phyloP scores from a whole-genome alignment of 495 filamentous ascomycete species.

The Lindgomyces ingoldianus region DNA sequence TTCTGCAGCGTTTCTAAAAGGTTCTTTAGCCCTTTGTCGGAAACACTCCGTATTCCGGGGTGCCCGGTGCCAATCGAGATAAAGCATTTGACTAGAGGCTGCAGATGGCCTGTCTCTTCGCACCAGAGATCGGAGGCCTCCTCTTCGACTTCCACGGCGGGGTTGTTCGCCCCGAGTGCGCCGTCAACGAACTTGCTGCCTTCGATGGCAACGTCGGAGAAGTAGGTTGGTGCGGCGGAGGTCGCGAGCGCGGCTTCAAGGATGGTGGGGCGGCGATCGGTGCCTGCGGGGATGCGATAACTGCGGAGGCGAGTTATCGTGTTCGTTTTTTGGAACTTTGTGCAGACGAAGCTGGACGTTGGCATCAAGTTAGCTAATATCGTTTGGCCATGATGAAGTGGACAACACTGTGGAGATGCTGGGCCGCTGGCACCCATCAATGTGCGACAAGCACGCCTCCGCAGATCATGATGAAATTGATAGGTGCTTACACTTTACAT shows the following conservation, averaged over 20 bases:
- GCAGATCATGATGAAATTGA: too few species aligned
- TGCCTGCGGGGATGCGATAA: not conserved
- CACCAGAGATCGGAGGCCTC: constrained; percentile 29
- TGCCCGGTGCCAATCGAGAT: constrained; percentile 40
- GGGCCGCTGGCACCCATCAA: too few species aligned
- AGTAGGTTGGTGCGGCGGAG: constrained; percentile 21
- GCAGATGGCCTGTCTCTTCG: constrained; percentile 29
- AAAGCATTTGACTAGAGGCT: constrained; percentile 44
- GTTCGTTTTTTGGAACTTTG: constrained; percentile 16
- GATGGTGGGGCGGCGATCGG: constrained; percentile 12
- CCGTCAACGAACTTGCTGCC: constrained; percentile 42
- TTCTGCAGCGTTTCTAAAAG: constrained; percentile 17
- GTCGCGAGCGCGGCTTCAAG: constrained; percentile 24
- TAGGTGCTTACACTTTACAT: constrained; percentile 8
- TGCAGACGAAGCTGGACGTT: constrained; percentile 23
- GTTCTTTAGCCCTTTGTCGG: constrained; percentile 11
- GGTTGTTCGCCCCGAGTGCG: constrained; percentile 25
- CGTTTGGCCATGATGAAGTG: too few species aligned
- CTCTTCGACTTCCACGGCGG: constrained; percentile 14
- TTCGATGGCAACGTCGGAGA: constrained; percentile 43
- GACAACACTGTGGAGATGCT: too few species aligned
- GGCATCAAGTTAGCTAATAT: too few species aligned
- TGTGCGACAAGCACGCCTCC: too few species aligned
- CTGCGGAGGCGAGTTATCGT: constrained; percentile 12
- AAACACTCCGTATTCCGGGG: constrained; percentile 6